Conservation (phyloP, 257 asterid genomes). For the Mitragyna speciosa region DNA sequence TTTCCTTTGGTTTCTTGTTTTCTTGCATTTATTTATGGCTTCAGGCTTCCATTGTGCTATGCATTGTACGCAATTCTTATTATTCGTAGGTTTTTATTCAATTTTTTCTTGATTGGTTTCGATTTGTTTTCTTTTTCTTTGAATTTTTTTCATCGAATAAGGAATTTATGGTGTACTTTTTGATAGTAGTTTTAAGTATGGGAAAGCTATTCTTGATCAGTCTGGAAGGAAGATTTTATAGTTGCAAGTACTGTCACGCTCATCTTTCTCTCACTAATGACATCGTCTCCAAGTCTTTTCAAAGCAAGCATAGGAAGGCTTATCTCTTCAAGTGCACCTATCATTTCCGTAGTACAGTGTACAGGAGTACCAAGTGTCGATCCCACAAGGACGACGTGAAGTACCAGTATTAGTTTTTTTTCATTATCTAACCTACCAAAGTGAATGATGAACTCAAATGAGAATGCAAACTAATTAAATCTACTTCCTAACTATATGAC, state of each 20-base stretch:
- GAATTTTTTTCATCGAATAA: not conserved
- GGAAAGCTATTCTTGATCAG: conserved; percentile 59
- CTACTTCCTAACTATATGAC: too few relatives aligned
- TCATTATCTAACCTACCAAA: too few relatives aligned
- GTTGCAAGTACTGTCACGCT: conserved; percentile 70
- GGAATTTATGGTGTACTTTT: conserved; percentile 9
- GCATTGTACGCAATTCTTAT: not conserved
- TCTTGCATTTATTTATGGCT: not conserved
- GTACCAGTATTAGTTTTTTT: too few relatives aligned
- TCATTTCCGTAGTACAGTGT: too few relatives aligned
- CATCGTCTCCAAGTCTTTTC: conserved; percentile 71
- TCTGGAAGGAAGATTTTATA: conserved; percentile 61
- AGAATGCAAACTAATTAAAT: too few relatives aligned
- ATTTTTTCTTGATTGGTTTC: not conserved
- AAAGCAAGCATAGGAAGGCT: conserved; percentile 71
- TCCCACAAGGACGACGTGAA: too few relatives aligned
- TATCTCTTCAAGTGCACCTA: conserved; percentile 46
- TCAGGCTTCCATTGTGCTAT: not conserved
- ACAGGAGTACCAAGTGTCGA: too few relatives aligned
- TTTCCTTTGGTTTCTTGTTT: not conserved
- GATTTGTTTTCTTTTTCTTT: not conserved
- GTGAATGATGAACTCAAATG: too few relatives aligned
- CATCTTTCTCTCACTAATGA: conserved; percentile 61
- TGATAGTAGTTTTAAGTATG: conserved; percentile 35
- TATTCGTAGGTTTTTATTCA: not conserved